phyloP scores from a whole-genome alignment of 768 basidiomycete genomes.

The Hygrocybe coccinea region DNA sequence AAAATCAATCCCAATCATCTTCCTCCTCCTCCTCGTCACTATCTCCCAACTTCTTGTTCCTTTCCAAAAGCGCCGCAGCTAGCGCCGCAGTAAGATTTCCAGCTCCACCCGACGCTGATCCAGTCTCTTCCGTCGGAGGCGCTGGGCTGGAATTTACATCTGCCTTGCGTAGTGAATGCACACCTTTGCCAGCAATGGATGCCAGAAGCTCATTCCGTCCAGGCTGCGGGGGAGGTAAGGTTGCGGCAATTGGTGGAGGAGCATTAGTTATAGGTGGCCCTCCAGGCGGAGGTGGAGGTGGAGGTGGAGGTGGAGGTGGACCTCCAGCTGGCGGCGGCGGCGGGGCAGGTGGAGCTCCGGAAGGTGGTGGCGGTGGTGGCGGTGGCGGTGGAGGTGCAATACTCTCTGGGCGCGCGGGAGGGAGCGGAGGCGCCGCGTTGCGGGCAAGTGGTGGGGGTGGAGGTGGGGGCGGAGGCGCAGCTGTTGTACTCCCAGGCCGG shows the following conservation, averaged over 20 bases:
- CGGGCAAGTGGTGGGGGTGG: conserved; percentile 36
- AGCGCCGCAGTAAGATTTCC: conserved; percentile 77
- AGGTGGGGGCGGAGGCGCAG: conserved; percentile 32
- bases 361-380: conserved; percentile 46
- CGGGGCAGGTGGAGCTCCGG: conserved; percentile 38
- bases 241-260: conserved; percentile 23
- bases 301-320: conserved; percentile 33
- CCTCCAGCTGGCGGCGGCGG: conserved; percentile 47
- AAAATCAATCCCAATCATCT: conserved; percentile 66
- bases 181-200: conserved; percentile 77
- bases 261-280: conserved; percentile 22
- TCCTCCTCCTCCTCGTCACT: conserved; percentile 78
- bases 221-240: conserved; percentile 49
- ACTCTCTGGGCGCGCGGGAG: conserved; percentile 31
- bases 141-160: conserved; percentile 36
- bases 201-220: conserved; percentile 66
- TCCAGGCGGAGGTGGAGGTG: conserved; percentile 42
- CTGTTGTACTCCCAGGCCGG: conserved; percentile 28
- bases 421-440: conserved; percentile 29
- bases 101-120: conserved; percentile 34
- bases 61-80: conserved; percentile 73
- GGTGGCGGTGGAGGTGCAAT: conserved; percentile 28
- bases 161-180: conserved; percentile 64
- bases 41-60: conserved; percentile 85
- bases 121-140: conserved; percentile 29